Evolutionary conservation across 805 yeast genomes (phyloP).

Genomic region (Lachancea nothofagi): DNA sequence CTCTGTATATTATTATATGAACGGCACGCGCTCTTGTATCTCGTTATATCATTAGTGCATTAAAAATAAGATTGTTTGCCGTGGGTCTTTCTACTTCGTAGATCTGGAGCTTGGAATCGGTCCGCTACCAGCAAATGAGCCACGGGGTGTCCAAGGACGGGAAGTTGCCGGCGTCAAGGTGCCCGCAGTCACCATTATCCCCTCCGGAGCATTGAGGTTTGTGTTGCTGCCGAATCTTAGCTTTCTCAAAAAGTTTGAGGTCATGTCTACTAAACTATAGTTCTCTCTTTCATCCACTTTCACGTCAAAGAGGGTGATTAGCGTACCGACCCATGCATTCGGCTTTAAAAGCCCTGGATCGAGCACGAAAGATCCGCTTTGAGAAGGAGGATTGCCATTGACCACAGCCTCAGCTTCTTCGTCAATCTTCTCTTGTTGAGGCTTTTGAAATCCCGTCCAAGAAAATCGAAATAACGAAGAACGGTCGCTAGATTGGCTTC

Average conservation of each 20-base stretch:
- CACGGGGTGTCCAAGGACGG: constrained; percentile 20
- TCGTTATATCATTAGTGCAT: not conserved
- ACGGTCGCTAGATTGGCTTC: constrained; percentile 53
- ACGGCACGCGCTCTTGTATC: not conserved
- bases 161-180: constrained; percentile 14
- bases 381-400: not conserved
- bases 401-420: constrained; percentile 13
- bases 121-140: constrained; percentile 11
- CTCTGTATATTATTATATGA: not conserved
- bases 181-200: constrained; percentile 10
- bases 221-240: constrained; percentile 33
- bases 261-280: constrained; percentile 38
- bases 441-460: constrained; percentile 32
- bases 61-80: not conserved
- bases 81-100: not conserved
- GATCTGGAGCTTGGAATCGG: constrained; percentile 12
- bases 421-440: constrained; percentile 18
- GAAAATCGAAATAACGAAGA: constrained; percentile 38
- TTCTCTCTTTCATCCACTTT: constrained; percentile 36
- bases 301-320: constrained; percentile 46
- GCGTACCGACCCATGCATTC: constrained; percentile 51
- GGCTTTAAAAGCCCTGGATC: constrained; percentile 33
- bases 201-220: constrained; percentile 15
- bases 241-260: constrained; percentile 35
- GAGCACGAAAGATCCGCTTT: constrained; percentile 18